Evolutionary conservation across 345 rosid genomes (phyloP).

Genomic region (Toxicodendron radicans): DNA sequence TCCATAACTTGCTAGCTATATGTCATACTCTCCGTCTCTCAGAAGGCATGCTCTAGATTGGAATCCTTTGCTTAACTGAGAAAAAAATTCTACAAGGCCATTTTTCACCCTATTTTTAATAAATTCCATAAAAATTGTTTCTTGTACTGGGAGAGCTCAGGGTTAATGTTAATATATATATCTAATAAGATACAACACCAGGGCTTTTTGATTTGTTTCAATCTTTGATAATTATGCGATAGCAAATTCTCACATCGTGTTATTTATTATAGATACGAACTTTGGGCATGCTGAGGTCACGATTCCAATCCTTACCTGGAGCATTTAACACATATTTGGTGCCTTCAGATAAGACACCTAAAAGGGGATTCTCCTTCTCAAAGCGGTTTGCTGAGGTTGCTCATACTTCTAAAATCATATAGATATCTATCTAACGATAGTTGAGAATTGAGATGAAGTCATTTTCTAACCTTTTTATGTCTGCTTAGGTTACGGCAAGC

Average conservation of each 20-base stretch:
- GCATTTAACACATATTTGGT: conserved; percentile 89
- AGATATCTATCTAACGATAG: conserved; percentile 10
- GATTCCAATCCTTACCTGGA: conserved; percentile 92
- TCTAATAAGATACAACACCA: background rate
- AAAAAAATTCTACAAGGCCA: background rate
- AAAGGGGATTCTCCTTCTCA: conserved; percentile 83
- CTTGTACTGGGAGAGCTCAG: background rate
- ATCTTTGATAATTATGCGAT: background rate
- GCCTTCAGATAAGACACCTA: conserved; percentile 73
- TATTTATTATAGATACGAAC: conserved; percentile 66
- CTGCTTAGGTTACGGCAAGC: conserved; percentile 71
- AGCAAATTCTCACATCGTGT: conserved; percentile 7
- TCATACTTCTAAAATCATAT: conserved; percentile 17
- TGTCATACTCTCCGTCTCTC: background rate
- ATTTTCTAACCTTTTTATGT: conserved; percentile 18
- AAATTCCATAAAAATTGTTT: background rate
- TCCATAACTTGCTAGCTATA: background rate
- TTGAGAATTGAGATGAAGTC: conserved; percentile 7
- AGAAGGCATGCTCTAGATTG: background rate
- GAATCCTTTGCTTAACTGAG: background rate
- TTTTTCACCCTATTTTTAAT: background rate
- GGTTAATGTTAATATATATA: background rate
- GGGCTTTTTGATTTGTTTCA: background rate
- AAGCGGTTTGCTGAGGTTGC: conserved; percentile 83
- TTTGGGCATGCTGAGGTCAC: conserved; percentile 92